Evolutionary conservation across 345 rosid species (phyloP), one percentile per base, ranked within the genome.

Genomic region (Abelmoschus esculentus): DNA sequence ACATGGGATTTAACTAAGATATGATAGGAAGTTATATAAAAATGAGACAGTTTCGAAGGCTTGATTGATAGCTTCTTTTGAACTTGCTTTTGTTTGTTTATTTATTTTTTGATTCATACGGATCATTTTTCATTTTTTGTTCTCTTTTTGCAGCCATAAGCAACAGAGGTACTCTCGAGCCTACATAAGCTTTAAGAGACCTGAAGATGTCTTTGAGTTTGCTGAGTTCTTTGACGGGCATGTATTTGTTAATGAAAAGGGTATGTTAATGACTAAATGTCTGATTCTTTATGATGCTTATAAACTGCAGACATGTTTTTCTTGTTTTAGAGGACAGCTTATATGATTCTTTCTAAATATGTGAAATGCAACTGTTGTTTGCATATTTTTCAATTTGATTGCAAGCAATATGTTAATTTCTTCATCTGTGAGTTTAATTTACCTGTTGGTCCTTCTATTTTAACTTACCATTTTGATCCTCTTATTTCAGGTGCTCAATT

Each of bases 191-290:
- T 87, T 87, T 79, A 87, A 82, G 75, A 80, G 75, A 22, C 85
- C 90, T 26, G 90, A 77, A 68, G 92, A 89, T 72, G 92, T 83
- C 47, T 73, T 74, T 5, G 88, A 87, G 79, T 89, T 89, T 89
- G 85, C 96, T 70, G 83, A 79, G 44, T 83, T 87, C 73, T 84
- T 89, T 73, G 73, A 86, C 58, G 90, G 89, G 7, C 96, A 87
- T 81, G 79, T 78, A 13, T 90, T 90, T 82, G 88, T 87, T 50
- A 86, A 84, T 72, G 91, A 90, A 65, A 90, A 87, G 73, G 96
- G 96, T 87, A 84, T 47, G 18, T 31, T 55, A 22, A 18, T 49
- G 26, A 34, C 52, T 47, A 59, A n/a, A 3, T 68, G 55, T 26
- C 8, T 55, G 42, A 29, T 70, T 57, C 66, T 49, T 18, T 32